phyloP scores from a whole-genome alignment of 2,329 filamentous ascomycete genomes.

The Onygenales sp. region DNA sequence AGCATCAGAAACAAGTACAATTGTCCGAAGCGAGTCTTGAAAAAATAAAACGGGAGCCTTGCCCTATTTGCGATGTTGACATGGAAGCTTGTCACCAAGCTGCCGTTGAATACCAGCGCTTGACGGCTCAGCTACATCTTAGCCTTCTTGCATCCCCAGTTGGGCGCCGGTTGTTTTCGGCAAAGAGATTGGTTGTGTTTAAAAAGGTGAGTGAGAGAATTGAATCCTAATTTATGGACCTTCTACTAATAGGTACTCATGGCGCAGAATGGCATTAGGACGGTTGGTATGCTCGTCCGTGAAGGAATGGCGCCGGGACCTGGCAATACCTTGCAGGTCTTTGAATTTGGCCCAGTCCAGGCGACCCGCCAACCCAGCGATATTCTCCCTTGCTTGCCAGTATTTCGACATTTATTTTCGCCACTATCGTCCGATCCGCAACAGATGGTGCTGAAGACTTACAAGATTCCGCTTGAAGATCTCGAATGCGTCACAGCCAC shows the following conservation, averaged over 20 bases:
- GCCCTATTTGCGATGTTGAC: constrained; percentile 68
- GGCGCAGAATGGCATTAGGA: constrained; percentile 63
- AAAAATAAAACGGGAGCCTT: constrained; percentile 79
- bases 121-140: constrained; percentile 74
- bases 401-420: constrained; percentile 59
- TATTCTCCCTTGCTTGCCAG: constrained; percentile 69
- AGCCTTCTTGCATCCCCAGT: constrained; percentile 70
- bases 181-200: constrained; percentile 72
- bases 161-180: constrained; percentile 67
- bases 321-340: constrained; percentile 62
- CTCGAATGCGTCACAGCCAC: constrained; percentile 78
- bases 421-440: constrained; percentile 56
- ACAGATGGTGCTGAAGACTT: constrained; percentile 58
- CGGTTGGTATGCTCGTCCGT: constrained; percentile 67
- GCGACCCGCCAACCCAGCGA: constrained; percentile 70
- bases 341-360: constrained; percentile 63
- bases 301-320: constrained; percentile 62
- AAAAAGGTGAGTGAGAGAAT: constrained; percentile 42
- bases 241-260: constrained; percentile 1
- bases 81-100: constrained; percentile 75
- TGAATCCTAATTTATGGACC: constrained; percentile 13
- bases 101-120: constrained; percentile 65
- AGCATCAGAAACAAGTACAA: constrained; percentile 92
- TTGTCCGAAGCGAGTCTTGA: constrained; percentile 83
- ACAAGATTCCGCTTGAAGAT: constrained; percentile 63